These are phyloP conservation scores for Oldenlandia corymbosa DNA, from an alignment of 257 asterid genomes.

Conservation along the genomic window DNA sequence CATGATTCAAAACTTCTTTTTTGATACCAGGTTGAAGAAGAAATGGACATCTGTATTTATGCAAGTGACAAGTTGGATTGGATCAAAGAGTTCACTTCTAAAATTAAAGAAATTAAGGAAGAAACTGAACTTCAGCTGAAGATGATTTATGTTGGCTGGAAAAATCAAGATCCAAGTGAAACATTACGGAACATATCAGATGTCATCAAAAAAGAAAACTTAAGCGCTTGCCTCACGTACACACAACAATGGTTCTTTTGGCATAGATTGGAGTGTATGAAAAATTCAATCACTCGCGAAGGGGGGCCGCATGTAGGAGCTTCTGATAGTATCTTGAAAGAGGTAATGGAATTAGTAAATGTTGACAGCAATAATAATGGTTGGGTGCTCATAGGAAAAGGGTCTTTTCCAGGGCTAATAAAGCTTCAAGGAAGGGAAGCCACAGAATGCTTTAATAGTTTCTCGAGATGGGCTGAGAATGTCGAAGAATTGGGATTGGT, in stretches of 20 bases:
- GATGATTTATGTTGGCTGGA: constrained; percentile 56
- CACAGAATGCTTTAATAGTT: constrained; percentile 20
- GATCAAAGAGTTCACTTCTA: constrained; percentile 40
- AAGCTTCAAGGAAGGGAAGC: constrained; percentile 31
- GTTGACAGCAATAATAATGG: constrained; percentile 17
- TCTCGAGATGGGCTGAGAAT: constrained; percentile 30
- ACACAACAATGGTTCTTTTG: constrained; percentile 44
- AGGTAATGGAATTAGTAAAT: constrained; percentile 31
- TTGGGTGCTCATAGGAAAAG: constrained; percentile 51
- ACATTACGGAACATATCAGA: constrained; percentile 28
- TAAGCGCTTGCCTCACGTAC: constrained; percentile 29
- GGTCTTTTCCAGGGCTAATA: constrained; percentile 27
- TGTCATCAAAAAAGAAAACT: constrained; percentile 38
- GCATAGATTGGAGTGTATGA: constrained; percentile 50
- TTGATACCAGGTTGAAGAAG: constrained; percentile 45
- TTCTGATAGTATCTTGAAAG: constrained; percentile 16
- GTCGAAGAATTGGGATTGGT: constrained; percentile 40
- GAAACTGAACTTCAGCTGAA: constrained; percentile 40
- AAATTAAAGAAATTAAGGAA: constrained; percentile 28
- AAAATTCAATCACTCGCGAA: constrained; percentile 22
- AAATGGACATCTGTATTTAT: constrained; percentile 44
- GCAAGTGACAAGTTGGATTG: constrained; percentile 56
- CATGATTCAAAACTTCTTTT: background rate
- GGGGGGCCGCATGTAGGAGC: background rate
- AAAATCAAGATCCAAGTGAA: constrained; percentile 37